A percentile compares a stretch with the other conserved stretches of the same genome.
Evolutionary conservation across 371 early-diverging fungal species (phyloP).

Genomic region (Phascolomyces articulosus): DNA sequence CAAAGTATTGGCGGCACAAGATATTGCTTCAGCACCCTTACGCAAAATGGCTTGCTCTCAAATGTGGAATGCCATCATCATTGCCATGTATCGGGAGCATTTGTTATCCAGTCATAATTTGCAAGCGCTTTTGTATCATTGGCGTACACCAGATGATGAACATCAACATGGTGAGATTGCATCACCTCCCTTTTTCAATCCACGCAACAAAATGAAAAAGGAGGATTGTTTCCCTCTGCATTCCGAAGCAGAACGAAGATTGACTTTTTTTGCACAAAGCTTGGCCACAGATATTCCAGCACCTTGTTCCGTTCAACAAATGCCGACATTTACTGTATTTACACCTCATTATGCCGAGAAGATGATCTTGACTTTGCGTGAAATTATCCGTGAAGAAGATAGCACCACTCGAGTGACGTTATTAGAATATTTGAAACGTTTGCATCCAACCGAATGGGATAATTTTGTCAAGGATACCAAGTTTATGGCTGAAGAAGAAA

Average conservation of each 20-base stretch:
- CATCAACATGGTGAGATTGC: constrained; percentile 53
- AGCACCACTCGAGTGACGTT: constrained; percentile 80
- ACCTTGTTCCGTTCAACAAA: constrained; percentile 78
- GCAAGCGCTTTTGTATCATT: constrained; percentile 75
- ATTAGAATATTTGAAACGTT: constrained; percentile 83
- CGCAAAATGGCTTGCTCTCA: constrained; percentile 82
- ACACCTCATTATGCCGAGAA: constrained; percentile 92
- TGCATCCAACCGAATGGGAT: constrained; percentile 87
- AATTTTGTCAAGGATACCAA: constrained; percentile 92
- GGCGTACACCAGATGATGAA: constrained; percentile 10
- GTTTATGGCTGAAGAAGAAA: constrained; percentile 76
- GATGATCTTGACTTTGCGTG: constrained; percentile 80
- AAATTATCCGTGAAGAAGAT: constrained; percentile 88
- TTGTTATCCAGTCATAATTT: constrained; percentile 77
- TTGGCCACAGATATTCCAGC: constrained; percentile 80
- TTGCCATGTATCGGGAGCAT: constrained; percentile 88
- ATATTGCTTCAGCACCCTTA: constrained; percentile 67
- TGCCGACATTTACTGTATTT: constrained; percentile 91
- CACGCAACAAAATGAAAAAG: constrained; percentile 57
- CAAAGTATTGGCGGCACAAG: constrained; percentile 71
- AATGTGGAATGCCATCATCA: constrained; percentile 89
- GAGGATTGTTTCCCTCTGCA: constrained; percentile 73
- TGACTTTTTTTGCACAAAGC: constrained; percentile 89
- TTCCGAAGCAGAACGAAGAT: constrained; percentile 83
- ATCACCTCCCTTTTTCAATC: constrained; percentile 81